These are phyloP conservation scores for Beauveria australis DNA, from an alignment of 2,329 filamentous ascomycete species.

Conservation along the genomic window DNA sequence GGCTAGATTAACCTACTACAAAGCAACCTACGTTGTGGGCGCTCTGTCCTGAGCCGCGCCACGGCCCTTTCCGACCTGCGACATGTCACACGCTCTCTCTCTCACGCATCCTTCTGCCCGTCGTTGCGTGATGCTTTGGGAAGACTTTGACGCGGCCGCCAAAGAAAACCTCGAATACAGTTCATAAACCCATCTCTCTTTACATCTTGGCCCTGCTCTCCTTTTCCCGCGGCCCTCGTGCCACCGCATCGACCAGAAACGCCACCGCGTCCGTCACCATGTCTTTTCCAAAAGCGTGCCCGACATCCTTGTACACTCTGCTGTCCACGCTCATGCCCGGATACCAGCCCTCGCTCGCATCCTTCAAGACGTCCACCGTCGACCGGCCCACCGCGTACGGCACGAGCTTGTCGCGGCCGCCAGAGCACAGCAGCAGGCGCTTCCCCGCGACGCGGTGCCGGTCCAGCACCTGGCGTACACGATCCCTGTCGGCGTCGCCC, in stretches of 20 bases:
- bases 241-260: conserved; percentile 49
- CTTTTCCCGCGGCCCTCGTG: conserved; percentile 19
- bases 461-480: conserved; percentile 38
- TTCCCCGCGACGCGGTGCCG: conserved; percentile 47
- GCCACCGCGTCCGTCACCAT: conserved; percentile 61
- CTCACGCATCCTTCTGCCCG: too few species aligned
- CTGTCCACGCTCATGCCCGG: conserved; percentile 50
- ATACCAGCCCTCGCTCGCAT: conserved; percentile 38
- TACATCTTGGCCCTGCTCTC: conserved; percentile 19
- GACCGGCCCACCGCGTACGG: conserved; percentile 54
- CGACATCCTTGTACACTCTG: conserved; percentile 57
- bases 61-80: too few species aligned
- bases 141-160: too few species aligned
- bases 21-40: too few species aligned
- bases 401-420: conserved; percentile 62
- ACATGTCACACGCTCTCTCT: too few species aligned
- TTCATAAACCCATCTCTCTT: background rate
- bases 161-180: too few species aligned
- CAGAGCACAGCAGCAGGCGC: conserved; percentile 56
- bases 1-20: too few species aligned
- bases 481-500: conserved; percentile 31
- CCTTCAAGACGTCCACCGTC: conserved; percentile 55
- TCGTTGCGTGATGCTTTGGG: too few species aligned
- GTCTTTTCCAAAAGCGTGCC: conserved; percentile 57
- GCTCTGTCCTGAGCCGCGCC: too few species aligned